Evolutionary conservation across 768 basidiomycete species (phyloP), one percentile per base, ranked within the genome.

Genomic region (Psilocybe subaeruginosa): DNA sequence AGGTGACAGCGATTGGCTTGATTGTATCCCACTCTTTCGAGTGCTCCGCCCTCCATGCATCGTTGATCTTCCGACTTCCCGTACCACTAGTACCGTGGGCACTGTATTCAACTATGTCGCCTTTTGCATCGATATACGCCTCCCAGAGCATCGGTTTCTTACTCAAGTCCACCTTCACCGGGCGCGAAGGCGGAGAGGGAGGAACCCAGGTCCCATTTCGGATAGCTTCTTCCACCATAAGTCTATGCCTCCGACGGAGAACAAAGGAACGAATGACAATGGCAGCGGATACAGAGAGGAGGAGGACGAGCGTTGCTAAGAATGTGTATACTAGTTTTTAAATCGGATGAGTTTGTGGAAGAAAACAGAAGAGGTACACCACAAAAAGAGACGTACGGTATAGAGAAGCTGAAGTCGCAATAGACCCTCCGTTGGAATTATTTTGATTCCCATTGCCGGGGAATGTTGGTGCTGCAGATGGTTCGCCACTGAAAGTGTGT

Each of bases 181-280:
- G 62, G 3, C 66, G 65, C 8, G 60, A 50, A 0, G 65, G 65
- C 19, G 71, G 73, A 0, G 76, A 64, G 0, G 78, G 78, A 1
- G 83, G 80, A 8, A 83, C 62, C 82, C 85, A 88, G 6, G 86
- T 86, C 8, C 88, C 88, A 60, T 86, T 84, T 23, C 81, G 77
- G 63, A 89, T 88, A 16, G 86, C 87, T 61, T 89, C 86, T 55
- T 84, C 86, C 33, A 89, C 76, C 67, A 86, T 69, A 5, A 78
- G 79, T 16, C 84, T 80, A 59, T 87, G 85, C 3, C 89, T 81
- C 12, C 87, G 74, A 2, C 89, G 81, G n/a, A 90, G 77, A 43
- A 89, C 62, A 60, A 89, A 79, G 19, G 87, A 89, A 37, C 89
- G 86, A 49, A 83, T 64, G 61, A 90, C 82, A 68, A 90, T 88